A percentile compares a stretch with the other conserved stretches of the same genome.
Conservation (phyloP, 129 eudicot species). For the Pulicaria dysenterica region DNA sequence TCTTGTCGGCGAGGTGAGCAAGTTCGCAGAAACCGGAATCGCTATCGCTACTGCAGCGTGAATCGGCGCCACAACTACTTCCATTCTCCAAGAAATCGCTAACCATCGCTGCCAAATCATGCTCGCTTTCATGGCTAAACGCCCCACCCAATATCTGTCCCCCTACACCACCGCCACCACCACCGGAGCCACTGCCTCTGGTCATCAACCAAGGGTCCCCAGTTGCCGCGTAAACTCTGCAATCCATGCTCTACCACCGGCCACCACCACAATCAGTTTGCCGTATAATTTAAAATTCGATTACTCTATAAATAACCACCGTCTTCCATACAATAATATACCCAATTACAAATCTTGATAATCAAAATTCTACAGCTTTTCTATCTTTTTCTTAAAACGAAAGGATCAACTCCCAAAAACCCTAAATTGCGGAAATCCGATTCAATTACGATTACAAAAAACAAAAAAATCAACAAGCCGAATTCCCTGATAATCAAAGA, state of each 20-base stretch:
- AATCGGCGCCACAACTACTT: constrained; percentile 69
- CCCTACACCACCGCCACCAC: constrained; percentile 44
- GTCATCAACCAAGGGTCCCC: constrained; percentile 61
- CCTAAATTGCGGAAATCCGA: constrained; percentile 16
- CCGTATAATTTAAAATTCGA: constrained; percentile 12
- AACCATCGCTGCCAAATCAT: constrained; percentile 86
- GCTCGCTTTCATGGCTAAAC: constrained; percentile 82
- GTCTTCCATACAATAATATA: neutral
- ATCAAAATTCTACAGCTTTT: neutral
- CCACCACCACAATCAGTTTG: constrained; percentile 27
- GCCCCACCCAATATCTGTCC: constrained; percentile 37
- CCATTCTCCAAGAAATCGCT: constrained; percentile 80
- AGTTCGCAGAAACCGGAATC: constrained; percentile 81
- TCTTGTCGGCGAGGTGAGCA: constrained; percentile 66
- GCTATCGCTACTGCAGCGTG: constrained; percentile 77
- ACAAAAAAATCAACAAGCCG: neutral
- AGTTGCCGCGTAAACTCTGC: constrained; percentile 48
- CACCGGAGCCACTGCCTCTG: constrained; percentile 40
- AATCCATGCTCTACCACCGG: constrained; percentile 61
- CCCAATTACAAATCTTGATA: constrained; percentile 21
- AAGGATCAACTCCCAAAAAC: constrained; percentile 4
- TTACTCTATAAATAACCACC: constrained; percentile 1
- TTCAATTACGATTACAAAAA: neutral
- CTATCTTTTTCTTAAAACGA: neutral
- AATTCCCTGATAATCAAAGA: constrained; percentile 9